Base-by-base conservation (phyloP, 2,329 filamentous ascomycete genomes). In the Epichloe scottii region DNA sequence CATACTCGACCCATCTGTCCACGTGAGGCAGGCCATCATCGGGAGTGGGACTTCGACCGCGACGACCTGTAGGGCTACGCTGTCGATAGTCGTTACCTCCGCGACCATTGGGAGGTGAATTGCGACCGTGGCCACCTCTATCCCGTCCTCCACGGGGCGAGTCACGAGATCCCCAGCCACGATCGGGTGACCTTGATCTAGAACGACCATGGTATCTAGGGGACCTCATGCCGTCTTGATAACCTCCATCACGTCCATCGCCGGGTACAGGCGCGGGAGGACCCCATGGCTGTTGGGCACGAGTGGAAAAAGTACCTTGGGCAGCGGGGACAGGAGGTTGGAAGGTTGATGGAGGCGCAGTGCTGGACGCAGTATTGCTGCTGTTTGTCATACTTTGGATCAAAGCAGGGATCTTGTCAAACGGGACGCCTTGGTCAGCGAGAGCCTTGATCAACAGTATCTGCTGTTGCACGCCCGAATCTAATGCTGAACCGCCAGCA, bases 181-280 rank as follows among this genome's bases (percentile, higher is more conserved):
- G 84, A 52, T 84, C 82, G 48, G 89, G 87, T 57, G 89, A 95
- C 39, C 87, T 81, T 34, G 87, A 91, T 49, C 89, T 80, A 53
- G 85, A 89, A 52, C 86, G 81, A 44, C 62, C 77, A 53, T 73
- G 72, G 59, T 74, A 73, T 63, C 75, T 72, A 54, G 74, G 84
- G 35, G 85, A 88, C 63, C 82, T 79, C 64, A 75, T 68, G 60
- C 72, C 73, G 52, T 82, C 76, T 56, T 75, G 74, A 58, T 73
- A 79, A 53, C 71, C 70, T 54, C 69, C 72, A 59, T 84, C 81
- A 73, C 77, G 79, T 65, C 73, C 66, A 52, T 75, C 73, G 52
- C 71, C 68, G 43, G 65, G 59, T 50, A 60, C 58, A 46, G 59
- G 55, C 14, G 56, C 55, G 35, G 62, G 54, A 33, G 57, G 60